Conservation (phyloP, 164 flowering plant species). For the Aristolochia fimbriata region DNA sequence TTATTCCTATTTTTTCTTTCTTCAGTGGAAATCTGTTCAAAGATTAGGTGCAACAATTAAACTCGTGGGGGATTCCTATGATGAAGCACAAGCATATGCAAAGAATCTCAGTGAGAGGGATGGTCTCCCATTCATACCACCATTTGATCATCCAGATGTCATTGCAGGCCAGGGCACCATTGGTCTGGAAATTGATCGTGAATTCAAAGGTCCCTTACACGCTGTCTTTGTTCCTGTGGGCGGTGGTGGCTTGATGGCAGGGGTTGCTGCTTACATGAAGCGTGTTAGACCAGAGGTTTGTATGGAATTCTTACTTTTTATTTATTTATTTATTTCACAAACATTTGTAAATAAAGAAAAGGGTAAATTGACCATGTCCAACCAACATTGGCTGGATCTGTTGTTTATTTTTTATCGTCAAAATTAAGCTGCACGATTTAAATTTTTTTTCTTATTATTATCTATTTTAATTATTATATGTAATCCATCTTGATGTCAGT, state of each 20-base stretch:
- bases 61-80: conserved; percentile 90
- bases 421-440: no score
- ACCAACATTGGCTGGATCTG: no score
- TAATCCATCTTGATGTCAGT: no score
- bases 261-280: conserved; percentile 91
- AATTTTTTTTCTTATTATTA: no score
- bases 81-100: conserved; percentile 95
- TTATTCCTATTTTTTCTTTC: neutral
- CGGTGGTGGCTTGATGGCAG: conserved; percentile 98
- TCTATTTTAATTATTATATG: no score
- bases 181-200: conserved; percentile 90
- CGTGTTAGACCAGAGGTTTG: conserved; percentile 76
- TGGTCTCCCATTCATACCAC: conserved; percentile 77
- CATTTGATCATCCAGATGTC: conserved; percentile 95
- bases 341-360: no score
- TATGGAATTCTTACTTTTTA: neutral
- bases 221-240: conserved; percentile 98
- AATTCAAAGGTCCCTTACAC: conserved; percentile 62
- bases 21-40: conserved; percentile 88
- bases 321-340: neutral
- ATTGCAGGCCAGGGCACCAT: conserved; percentile 91
- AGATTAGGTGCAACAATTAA: conserved; percentile 82
- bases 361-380: no score
- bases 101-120: conserved; percentile 56
- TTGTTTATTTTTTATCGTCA: no score